phyloP scores from a whole-genome alignment of 805 yeast species.

The Saccharomyces mikatae region DNA sequence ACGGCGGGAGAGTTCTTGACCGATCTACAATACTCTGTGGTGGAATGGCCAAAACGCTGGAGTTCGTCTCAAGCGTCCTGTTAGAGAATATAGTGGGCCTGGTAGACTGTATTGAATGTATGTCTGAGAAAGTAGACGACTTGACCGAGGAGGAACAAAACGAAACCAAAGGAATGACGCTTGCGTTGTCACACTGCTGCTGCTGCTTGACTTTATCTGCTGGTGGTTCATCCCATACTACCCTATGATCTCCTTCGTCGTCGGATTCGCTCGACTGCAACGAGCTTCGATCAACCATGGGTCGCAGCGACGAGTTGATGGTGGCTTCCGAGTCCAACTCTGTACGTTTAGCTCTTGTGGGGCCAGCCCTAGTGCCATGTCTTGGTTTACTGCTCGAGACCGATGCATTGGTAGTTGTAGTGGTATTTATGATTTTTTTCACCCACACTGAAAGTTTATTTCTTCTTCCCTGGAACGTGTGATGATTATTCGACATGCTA shows the following conservation, averaged over 20 bases:
- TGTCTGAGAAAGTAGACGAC: constrained; percentile 33
- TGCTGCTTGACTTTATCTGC: constrained; percentile 1
- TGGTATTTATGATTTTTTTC: constrained; percentile 19
- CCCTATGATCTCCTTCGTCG: constrained; percentile 4
- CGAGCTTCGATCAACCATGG: constrained; percentile 5
- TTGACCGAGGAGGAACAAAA: constrained; percentile 30
- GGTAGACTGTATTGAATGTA: constrained; percentile 30
- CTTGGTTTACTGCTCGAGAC: neutral
- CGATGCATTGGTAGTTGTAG: constrained; percentile 1
- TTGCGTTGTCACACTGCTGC: constrained; percentile 18
- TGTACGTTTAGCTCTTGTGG: neutral
- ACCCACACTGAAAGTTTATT: constrained; percentile 29
- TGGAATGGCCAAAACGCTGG: constrained; percentile 61
- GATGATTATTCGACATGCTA: neutral
- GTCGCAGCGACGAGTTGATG: constrained; percentile 12
- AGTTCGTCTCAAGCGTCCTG: constrained; percentile 42
- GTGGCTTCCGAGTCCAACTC: constrained; percentile 4
- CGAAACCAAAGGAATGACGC: constrained; percentile 30
- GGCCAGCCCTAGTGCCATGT: neutral
- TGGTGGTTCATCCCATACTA: constrained; percentile 20
- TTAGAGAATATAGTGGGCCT: constrained; percentile 31
- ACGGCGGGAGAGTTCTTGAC: constrained; percentile 25
- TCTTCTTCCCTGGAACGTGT: constrained; percentile 13
- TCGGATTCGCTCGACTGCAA: neutral
- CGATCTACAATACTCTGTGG: constrained; percentile 67